Evolutionary conservation across 306 rosid species (phyloP).

Genomic region (Citrullus colocynthis): DNA sequence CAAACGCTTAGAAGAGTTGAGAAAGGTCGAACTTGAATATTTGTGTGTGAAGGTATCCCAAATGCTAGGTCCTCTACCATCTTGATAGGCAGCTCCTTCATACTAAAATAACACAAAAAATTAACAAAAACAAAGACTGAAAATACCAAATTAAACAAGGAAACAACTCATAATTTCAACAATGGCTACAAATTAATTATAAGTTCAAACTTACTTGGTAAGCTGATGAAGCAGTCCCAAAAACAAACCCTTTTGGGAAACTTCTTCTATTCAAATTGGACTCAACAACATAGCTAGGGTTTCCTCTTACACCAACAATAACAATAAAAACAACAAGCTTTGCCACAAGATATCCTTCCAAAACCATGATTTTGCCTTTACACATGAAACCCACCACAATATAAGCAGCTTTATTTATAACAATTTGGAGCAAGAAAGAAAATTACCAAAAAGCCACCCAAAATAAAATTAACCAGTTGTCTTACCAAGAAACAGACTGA

Average conservation of each 20-base stretch:
- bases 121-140: neutral
- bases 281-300: neutral
- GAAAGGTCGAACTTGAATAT: slow-evolving; percentile 15
- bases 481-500: neutral
- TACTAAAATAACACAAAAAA: slow-evolving; percentile 13
- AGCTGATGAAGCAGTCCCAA: slow-evolving; percentile 34
- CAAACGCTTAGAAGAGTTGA: too few species aligned
- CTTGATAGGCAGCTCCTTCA: slow-evolving; percentile 49
- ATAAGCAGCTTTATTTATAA: neutral
- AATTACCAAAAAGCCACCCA: neutral
- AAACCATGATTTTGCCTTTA: neutral
- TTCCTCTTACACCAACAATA: neutral
- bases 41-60: slow-evolving; percentile 51
- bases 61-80: slow-evolving; percentile 37
- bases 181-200: neutral
- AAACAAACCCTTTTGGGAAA: slow-evolving; percentile 28
- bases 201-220: slow-evolving; percentile 18
- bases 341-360: neutral
- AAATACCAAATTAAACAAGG: neutral
- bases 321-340: neutral
- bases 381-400: neutral
- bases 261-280: slow-evolving; percentile 19
- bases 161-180: neutral
- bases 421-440: neutral
- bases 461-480: neutral